These are phyloP conservation scores for Narthecium ossifragum DNA, from an alignment of 106 monocot genomes.

Conservation along the genomic window DNA sequence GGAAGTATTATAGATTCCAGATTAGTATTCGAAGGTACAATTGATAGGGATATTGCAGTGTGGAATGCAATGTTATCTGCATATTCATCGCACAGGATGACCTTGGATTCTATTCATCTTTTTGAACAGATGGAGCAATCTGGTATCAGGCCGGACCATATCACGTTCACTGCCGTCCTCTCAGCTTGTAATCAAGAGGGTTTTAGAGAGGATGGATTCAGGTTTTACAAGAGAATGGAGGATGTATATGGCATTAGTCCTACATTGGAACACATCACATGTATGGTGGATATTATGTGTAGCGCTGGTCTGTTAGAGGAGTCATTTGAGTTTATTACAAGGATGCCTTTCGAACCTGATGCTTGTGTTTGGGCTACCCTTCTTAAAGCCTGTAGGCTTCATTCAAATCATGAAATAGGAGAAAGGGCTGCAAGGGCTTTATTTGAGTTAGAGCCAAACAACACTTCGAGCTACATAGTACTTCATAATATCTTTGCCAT, in stretches of 20 bases:
- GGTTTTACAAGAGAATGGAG: conserved; percentile 38
- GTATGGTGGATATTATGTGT: conserved; percentile 58
- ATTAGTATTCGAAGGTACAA: conserved; percentile 27
- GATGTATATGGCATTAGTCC: conserved; percentile 31
- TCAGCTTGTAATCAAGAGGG: conserved; percentile 52
- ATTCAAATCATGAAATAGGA: conserved; percentile 47
- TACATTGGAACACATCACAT: conserved; percentile 54
- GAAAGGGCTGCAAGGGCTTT: conserved; percentile 40
- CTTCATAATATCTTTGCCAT: conserved; percentile 48
- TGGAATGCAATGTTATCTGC: conserved; percentile 68
- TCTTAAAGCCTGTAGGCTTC: conserved; percentile 41
- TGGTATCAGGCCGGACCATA: conserved; percentile 31
- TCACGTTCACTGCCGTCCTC: conserved; percentile 51
- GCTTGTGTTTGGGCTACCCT: conserved; percentile 61
- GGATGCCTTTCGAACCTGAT: conserved; percentile 58
- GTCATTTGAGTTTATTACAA: conserved; percentile 38
- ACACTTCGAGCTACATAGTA: conserved; percentile 40
- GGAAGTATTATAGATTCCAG: conserved; percentile 46
- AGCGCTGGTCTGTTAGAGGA: conserved; percentile 47
- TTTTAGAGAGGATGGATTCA: conserved; percentile 30
- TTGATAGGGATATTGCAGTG: conserved; percentile 36
- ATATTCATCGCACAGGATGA: conserved; percentile 55
- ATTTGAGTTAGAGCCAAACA: conserved; percentile 50
- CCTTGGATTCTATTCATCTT: conserved; percentile 22
- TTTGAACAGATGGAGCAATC: conserved; percentile 42